These are phyloP conservation scores for Incumbomyces lentus DNA, from an alignment of 2,329 filamentous ascomycete species.

Conservation along the genomic window DNA sequence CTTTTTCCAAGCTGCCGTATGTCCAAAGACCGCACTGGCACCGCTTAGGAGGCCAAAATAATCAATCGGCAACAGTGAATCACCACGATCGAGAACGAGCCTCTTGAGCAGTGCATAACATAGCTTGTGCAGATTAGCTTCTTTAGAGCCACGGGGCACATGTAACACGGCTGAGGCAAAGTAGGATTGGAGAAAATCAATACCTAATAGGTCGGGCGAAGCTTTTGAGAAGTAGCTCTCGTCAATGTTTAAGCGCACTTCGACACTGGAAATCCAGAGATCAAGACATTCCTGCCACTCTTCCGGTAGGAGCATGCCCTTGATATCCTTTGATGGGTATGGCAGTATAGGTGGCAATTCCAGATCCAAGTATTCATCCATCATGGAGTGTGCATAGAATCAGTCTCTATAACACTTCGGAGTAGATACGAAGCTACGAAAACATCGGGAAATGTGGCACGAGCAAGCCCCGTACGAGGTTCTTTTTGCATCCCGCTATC, in stretches of 20 bases:
- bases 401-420: too few relatives aligned
- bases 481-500: too few relatives aligned
- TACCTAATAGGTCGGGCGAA: slow-evolving; percentile 9
- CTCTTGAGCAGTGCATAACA: slow-evolving; percentile 56
- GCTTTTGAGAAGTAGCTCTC: slow-evolving; percentile 42
- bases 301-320: slow-evolving; percentile 51
- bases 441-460: too few relatives aligned
- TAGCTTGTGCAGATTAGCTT: slow-evolving; percentile 46
- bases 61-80: slow-evolving; percentile 6
- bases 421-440: too few relatives aligned
- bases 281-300: slow-evolving; percentile 73
- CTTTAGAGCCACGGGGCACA: slow-evolving; percentile 8
- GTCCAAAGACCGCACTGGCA: slow-evolving; percentile 10
- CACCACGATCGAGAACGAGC: slow-evolving; percentile 31
- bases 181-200: slow-evolving; percentile 16
- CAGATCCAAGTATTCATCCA: slow-evolving; percentile 29
- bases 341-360: slow-evolving; percentile 61
- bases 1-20: slow-evolving; percentile 12
- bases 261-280: slow-evolving; percentile 61
- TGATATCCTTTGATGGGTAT: slow-evolving; percentile 61
- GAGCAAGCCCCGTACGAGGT: too few relatives aligned
- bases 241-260: slow-evolving; percentile 52
- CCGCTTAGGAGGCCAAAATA: slow-evolving; percentile 12
- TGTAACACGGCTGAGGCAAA: not conserved
- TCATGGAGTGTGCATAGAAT: not conserved